Evolutionary conservation across 768 basidiomycete species (phyloP).

Genomic region (Suillus spraguei): DNA sequence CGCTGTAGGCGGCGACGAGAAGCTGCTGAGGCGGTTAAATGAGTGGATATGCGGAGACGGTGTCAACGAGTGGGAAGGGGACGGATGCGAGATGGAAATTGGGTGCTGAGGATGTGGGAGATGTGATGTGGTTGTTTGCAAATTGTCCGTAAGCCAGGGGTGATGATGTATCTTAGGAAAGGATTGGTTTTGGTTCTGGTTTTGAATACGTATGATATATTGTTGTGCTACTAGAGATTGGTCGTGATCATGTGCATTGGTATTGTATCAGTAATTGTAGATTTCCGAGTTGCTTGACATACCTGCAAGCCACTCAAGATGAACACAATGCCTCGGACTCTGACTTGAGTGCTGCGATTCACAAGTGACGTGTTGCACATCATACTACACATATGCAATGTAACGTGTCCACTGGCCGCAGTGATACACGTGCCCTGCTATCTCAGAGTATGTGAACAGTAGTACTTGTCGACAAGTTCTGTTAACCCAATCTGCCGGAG

Average conservation of each 20-base stretch:
- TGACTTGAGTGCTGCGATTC: too few species aligned
- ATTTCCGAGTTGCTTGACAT: too few species aligned
- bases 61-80: constrained; percentile 69
- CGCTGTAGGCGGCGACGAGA: constrained; percentile 76
- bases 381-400: too few species aligned
- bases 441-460: not conserved
- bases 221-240: not conserved
- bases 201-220: not conserved
- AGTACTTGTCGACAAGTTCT: not conserved
- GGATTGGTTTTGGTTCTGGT: not conserved
- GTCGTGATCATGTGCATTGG: not conserved
- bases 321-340: too few species aligned
- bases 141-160: not conserved
- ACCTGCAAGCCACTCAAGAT: too few species aligned
- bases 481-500: not conserved
- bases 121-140: constrained; percentile 38
- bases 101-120: constrained; percentile 37
- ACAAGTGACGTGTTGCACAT: too few species aligned
- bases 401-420: too few species aligned
- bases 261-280: too few species aligned
- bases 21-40: constrained; percentile 72
- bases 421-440: not conserved
- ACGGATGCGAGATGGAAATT: constrained; percentile 79
- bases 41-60: constrained; percentile 76
- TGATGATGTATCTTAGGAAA: not conserved